Conservation (phyloP, 345 rosid species). For the Nephelium lappaceum region DNA sequence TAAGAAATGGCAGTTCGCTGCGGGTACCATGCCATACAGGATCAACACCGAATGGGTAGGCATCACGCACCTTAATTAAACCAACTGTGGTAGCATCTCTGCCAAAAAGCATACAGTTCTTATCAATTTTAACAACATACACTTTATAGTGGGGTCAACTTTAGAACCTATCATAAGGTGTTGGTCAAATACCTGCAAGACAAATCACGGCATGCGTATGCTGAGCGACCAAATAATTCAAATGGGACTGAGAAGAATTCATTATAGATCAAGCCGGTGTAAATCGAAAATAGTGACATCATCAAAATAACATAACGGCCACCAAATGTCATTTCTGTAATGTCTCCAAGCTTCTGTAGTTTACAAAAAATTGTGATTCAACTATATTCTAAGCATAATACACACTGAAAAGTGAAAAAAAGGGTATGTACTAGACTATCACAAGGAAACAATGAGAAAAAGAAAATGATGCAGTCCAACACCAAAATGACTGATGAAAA, state of each 20-base stretch:
- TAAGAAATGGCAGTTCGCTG: constrained; percentile 88
- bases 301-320: constrained; percentile 93
- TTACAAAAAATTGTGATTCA: constrained; percentile 18
- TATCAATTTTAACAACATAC: not conserved
- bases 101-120: constrained; percentile 26
- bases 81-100: constrained; percentile 89
- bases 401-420: not conserved
- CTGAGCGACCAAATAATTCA: constrained; percentile 80
- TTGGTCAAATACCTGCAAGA: constrained; percentile 69
- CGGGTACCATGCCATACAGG: constrained; percentile 95
- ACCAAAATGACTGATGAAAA: not conserved
- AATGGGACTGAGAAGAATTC: constrained; percentile 98
- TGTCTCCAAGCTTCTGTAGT: constrained; percentile 91
- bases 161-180: constrained; percentile 11
- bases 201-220: constrained; percentile 93
- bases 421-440: not conserved
- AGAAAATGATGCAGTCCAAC: not conserved
- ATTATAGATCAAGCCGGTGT: constrained; percentile 91
- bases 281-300: constrained; percentile 96
- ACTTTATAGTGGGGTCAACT: not conserved
- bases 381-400: constrained; percentile 4
- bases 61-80: constrained; percentile 69
- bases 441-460: not conserved
- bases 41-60: constrained; percentile 97
- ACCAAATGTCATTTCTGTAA: constrained; percentile 95